A percentile compares a stretch with the other conserved stretches of the same genome.
Conservation (phyloP, 1,139 yeast genomes). For the Waltiozyma sp. region DNA sequence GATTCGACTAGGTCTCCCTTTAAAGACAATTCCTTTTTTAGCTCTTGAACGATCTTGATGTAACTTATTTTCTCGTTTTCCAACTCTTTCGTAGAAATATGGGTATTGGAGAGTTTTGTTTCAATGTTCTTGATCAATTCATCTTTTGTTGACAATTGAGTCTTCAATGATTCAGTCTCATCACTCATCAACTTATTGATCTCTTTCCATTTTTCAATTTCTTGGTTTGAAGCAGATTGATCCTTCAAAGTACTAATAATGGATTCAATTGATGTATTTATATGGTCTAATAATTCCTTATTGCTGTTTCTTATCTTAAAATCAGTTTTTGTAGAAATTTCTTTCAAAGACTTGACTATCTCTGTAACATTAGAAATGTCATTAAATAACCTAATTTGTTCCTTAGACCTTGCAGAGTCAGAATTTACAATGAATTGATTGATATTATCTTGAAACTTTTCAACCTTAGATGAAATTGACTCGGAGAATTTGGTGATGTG, state of each 20-base stretch:
- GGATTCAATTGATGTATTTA: neutral
- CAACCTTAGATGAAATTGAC: neutral
- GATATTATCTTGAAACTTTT: neutral
- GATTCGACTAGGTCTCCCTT: neutral
- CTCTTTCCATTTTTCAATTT: constrained; percentile 1
- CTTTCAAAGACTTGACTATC: neutral
- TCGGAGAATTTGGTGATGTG: neutral
- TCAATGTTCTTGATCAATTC: neutral
- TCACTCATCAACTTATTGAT: constrained; percentile 2
- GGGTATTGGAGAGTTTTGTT: neutral
- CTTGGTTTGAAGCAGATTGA: constrained; percentile 1
- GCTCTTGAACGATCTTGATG: neutral
- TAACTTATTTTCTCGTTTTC: neutral
- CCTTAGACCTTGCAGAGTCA: neutral
- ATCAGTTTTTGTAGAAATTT: neutral
- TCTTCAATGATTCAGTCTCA: neutral
- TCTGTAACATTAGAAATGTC: neutral
- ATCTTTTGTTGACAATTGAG: neutral
- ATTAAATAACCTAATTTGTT: neutral
- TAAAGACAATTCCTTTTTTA: neutral
- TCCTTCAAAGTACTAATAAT: neutral
- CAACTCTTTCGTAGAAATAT: neutral
- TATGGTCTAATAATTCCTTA: neutral
- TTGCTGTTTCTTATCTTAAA: neutral
- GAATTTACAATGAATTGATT: neutral